A percentile compares a stretch with the other conserved stretches of the same genome.
Evolutionary conservation across 306 rosid genomes (phyloP).

Genomic region (Sophora flavescens): DNA sequence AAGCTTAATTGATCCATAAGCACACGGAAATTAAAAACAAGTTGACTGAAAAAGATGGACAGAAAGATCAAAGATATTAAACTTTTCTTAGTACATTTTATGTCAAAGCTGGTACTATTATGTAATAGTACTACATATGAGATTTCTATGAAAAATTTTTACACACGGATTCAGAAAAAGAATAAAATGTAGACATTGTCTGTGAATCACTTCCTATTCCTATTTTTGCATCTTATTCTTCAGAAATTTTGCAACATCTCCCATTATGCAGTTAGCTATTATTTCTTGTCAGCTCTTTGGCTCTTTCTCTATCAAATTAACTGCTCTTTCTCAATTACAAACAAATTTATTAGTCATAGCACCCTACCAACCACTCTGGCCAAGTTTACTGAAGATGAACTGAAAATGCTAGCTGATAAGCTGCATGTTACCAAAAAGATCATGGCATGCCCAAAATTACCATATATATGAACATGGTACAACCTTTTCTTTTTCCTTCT

Average conservation of each 20-base stretch:
- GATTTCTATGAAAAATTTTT: no score
- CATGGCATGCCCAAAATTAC: not conserved
- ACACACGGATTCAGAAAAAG: not conserved
- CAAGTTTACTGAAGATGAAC: not conserved
- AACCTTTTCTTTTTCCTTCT: no score
- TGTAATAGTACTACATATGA: no score
- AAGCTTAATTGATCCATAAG: no score
- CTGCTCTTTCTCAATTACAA: not conserved
- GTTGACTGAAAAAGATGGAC: no score
- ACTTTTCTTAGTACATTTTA: no score
- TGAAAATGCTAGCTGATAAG: not conserved
- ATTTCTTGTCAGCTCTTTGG: not conserved
- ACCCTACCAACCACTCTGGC: not conserved
- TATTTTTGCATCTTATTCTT: not conserved
- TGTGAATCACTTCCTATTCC: not conserved
- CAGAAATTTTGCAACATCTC: not conserved
- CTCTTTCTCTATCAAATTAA: not conserved
- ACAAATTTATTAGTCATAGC: not conserved
- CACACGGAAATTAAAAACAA: no score
- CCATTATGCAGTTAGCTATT: not conserved
- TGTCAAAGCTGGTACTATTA: not conserved
- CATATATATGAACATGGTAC: no score
- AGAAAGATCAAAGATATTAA: no score
- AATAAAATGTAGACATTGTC: not conserved
- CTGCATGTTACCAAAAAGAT: constrained; percentile 8